Evolutionary conservation across 2,329 filamentous ascomycete genomes (phyloP), one percentile per base, ranked within the genome.

Genomic region (Exophiala sp.): DNA sequence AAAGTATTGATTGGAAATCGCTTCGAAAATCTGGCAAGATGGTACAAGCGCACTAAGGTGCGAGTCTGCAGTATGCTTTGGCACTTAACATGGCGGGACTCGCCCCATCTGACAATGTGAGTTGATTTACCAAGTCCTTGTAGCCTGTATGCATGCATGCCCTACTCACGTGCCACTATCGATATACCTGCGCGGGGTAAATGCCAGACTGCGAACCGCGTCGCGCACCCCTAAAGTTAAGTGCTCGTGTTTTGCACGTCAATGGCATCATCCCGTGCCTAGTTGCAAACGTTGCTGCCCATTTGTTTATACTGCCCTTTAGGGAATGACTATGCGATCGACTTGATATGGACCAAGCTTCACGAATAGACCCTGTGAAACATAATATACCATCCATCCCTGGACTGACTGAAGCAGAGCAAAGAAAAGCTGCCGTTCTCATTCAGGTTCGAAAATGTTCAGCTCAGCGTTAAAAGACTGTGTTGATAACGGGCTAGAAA

Each of bases 401-500:
- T 16, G 50, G 41, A 11, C 42, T 57, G 16, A 52, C 33, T 39
- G 47, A 47, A 4, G 54, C 56, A n/a, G 60, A 62, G 16, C 24
- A 20, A 8, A 54, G 50, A 34, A 58, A 53, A 47, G 60, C 60
- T 5, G 58, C 60, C 0, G 35, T 51, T 32, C 50, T 53, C 35
- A 57, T 57, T 46, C 54, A 57, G 50, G 54, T 57, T 33, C 32
- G 33, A 10, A 36, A 18, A 24, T 29, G 35, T 24, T 29, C 40
- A 12, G 16, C 18, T n/a, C 29, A 8, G 29, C 29, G 12, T 11
- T 11, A 2, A 29, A 11, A 35, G 18, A 16, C 24, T 41, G 6
- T 55, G 29, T 35, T 52, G 47, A 52, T 43, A 3, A 11, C 8
- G 10, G 16, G 32, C 24, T 44, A 89, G 74, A 83, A 85, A 61